Base-by-base conservation (phyloP, 176 grass and related monocot species). In the Musa itinerans region DNA sequence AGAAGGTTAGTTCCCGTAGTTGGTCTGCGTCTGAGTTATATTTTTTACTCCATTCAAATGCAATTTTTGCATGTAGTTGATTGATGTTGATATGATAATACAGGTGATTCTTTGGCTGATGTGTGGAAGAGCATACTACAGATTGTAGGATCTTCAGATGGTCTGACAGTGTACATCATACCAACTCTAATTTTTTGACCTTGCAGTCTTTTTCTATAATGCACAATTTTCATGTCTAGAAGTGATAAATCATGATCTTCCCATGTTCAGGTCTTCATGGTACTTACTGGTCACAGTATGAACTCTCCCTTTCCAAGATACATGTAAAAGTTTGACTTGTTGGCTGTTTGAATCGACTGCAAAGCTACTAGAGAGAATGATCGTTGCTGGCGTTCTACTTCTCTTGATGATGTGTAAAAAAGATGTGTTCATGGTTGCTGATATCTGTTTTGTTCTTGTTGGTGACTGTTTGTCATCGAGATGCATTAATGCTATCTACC, bases 1-100 rank as follows among this genome's bases (percentile, higher is more conserved):
- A 94, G 52, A 92, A 94, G 95, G 91, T 99, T 50, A 77, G 20
- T 26, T 77, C 68, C 8, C 17, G 11, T 20, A n/a, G 17, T 50
- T 51, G 4, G 34, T 43, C 34, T 43, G 6, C 34, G 0, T 0
- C 4, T 43, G 34, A 43, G 34, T 43, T 43, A 43, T 43, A 5
- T 6, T 43, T 43, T 43, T 6, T 43, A 43, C 34, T 43, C 4
- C 34, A 43, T 43, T 43, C 15, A 8, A 61, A n/a, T n/a, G 15
- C 57, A 20, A 20, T n/a, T 58, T 14, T 61, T 61, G 17, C 16
- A 7, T 61, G 57, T 61, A 1, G n/a, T 20, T 15, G 8, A 8
- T 9, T 61, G 57, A 61, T 21, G 16, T 61, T 61, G 57, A 61
- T 20, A 8, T 1, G 3, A 1, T n/a, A 61, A 20, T 61, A 61